Base-by-base conservation (phyloP, 352 stramenopile genomes). In the Globisporangium spiculum region DNA sequence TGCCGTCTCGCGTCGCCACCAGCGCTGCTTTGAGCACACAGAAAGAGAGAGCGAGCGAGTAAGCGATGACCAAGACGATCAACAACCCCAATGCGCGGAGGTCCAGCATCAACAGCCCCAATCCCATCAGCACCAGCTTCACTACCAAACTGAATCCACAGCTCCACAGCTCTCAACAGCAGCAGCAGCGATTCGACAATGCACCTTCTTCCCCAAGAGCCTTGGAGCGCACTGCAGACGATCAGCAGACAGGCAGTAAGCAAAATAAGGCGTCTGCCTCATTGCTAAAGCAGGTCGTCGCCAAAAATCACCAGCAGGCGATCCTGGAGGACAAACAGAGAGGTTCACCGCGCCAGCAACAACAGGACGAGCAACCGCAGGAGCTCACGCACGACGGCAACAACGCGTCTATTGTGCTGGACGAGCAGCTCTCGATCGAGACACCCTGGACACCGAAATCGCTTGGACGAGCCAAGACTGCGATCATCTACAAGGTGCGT, bases 361-460 rank as follows among this genome's bases (percentile, higher is more conserved):
- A 12, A 32, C 30, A 32, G 27, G 44, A n/a, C 6, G 36, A 63
- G 1, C 10, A 41, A 26, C 68, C 77, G 30, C 71, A 78, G 59
- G 48, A 68, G 57, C 67, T 95, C 32, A 76, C 73, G 60, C 88
- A 96, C 54, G 75, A 96, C 58, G 88, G 80, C 41, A 92, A 93
- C 73, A 93, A 93, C 46, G 86, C 88, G 9, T 94, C 86, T 7
- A 94, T 96, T 32, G 71, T 92, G 4, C 64, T 86, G 9, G 75
- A 91, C 16, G 79, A 89, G 46, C 76, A 79, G 20, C 44, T 67
- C 10, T 67, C 69, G 14, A 60, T 75, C 0, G 73, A 90, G 64
- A 92, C 82, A 54, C 86, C 88, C 32, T 96, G 88, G 88, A 92
- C 88, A 1, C 86, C 88, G n/a, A 91, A 91, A 55, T 92, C 84